Percentiles rank a stretch among this genome's conserved stretches.
Evolutionary conservation across 768 basidiomycete species (phyloP).

Genomic region (Rossbeevera mucosa): DNA sequence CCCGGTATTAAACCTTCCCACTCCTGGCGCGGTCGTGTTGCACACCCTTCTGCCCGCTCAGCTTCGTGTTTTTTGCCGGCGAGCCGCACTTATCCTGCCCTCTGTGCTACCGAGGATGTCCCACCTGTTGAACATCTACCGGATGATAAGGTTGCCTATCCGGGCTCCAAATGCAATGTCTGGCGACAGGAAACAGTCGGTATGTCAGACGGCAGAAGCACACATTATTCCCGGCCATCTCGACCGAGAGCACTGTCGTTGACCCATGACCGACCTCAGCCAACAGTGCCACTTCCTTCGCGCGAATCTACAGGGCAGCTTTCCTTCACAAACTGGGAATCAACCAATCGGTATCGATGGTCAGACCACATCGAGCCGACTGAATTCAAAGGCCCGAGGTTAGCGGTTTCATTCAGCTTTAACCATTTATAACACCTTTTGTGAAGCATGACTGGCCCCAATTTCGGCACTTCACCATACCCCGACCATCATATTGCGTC

Average conservation of each 20-base stretch:
- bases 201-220: conserved; percentile 1
- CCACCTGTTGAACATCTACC: background rate
- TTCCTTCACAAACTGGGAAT: conserved; percentile 27
- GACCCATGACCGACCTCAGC: conserved; percentile 23
- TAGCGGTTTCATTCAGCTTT: background rate
- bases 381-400: conserved; percentile 16
- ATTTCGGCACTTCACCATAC: conserved; percentile 11
- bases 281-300: conserved; percentile 16
- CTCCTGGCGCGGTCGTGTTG: conserved; percentile 20
- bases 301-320: conserved; percentile 28
- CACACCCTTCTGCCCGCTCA: conserved; percentile 5
- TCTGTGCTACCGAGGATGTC: conserved; percentile 3
- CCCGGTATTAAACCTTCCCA: conserved; percentile 3
- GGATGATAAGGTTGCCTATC: background rate
- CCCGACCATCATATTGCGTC: conserved; percentile 11
- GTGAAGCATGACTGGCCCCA: conserved; percentile 12
- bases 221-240: conserved; percentile 7
- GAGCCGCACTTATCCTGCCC: conserved; percentile 14
- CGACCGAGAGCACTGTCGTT: conserved; percentile 30
- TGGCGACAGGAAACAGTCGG: conserved; percentile 14
- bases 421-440: conserved; percentile 5
- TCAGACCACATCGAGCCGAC: conserved; percentile 9
- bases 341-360: conserved; percentile 21
- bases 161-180: conserved; percentile 1
- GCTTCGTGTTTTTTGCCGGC: conserved; percentile 13